A percentile compares a stretch with the other conserved stretches of the same genome.
Evolutionary conservation across 345 rosid genomes (phyloP).

Genomic region (Rhizophora mangle): DNA sequence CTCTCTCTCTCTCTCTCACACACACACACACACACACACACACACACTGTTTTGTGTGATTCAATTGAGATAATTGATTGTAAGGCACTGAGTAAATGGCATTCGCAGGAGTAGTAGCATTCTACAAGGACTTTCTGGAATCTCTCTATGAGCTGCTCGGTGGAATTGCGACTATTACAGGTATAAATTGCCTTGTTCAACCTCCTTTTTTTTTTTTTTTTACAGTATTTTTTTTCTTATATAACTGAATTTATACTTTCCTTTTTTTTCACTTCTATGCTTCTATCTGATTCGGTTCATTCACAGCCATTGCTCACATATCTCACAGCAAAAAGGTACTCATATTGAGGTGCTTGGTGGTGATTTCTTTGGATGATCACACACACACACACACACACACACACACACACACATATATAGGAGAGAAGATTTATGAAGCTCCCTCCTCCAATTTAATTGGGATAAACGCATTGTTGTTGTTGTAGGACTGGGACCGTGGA

Average conservation of each 20-base stretch:
- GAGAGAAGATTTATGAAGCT: no score
- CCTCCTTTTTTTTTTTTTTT: no score
- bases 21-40: no score
- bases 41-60: not conserved
- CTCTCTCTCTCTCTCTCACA: not conserved
- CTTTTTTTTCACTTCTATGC: no score
- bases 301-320: slow-evolving; percentile 54
- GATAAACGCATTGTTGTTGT: not conserved
- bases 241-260: no score
- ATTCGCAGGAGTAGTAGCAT: slow-evolving; percentile 51
- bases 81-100: not conserved
- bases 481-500: slow-evolving; percentile 60
- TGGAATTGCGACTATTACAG: slow-evolving; percentile 46
- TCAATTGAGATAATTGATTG: not conserved
- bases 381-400: no score
- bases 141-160: slow-evolving; percentile 51
- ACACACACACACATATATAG: no score
- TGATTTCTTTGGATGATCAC: not conserved
- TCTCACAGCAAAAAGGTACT: slow-evolving; percentile 63
- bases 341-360: not conserved
- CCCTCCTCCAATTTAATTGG: no score
- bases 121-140: slow-evolving; percentile 70
- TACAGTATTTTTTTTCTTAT: no score
- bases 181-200: no score
- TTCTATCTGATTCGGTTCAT: no score